These are phyloP conservation scores for Pseudohalonectria lignicola DNA, from an alignment of 2,329 filamentous ascomycete genomes.

Conservation along the genomic window DNA sequence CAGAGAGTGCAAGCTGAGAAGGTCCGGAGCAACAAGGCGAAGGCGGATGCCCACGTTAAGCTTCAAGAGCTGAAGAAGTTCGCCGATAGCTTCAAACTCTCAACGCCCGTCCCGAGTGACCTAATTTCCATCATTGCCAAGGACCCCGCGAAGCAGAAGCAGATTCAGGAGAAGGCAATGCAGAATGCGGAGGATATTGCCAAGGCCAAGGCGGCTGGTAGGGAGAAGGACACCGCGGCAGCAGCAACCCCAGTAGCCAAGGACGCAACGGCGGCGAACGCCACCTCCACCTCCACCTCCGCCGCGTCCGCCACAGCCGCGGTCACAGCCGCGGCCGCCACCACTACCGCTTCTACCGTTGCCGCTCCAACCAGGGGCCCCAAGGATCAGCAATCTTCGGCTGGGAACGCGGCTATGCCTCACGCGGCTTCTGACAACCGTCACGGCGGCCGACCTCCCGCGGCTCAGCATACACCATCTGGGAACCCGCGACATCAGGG, in stretches of 20 bases:
- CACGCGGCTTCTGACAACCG: slow-evolving; percentile 1
- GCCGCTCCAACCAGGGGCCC: slow-evolving; percentile 10
- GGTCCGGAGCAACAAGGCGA: slow-evolving; percentile 44
- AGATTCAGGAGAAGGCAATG: slow-evolving; percentile 82
- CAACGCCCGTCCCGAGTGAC: slow-evolving; percentile 83
- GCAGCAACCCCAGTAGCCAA: slow-evolving; percentile 8
- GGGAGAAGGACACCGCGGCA: slow-evolving; percentile 40
- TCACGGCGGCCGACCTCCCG: slow-evolving; percentile 16
- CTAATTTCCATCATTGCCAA: slow-evolving; percentile 93
- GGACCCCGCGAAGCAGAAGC: slow-evolving; percentile 85
- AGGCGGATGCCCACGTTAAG: slow-evolving; percentile 79
- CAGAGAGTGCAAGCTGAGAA: slow-evolving; percentile 46
- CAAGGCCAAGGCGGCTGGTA: slow-evolving; percentile 32
- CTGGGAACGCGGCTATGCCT: slow-evolving; percentile 11
- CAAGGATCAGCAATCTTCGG: slow-evolving; percentile 1
- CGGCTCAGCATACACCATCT: slow-evolving; percentile 19
- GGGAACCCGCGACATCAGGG: slow-evolving; percentile 35
- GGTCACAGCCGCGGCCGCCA: neutral
- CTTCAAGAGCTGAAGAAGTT: slow-evolving; percentile 94
- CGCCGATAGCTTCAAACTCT: slow-evolving; percentile 84
- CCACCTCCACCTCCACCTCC: slow-evolving; percentile 4
- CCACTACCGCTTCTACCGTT: slow-evolving; percentile 4
- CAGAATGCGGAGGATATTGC: slow-evolving; percentile 58
- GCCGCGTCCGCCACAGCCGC: slow-evolving; percentile 1
- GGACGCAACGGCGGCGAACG: neutral